Evolutionary conservation across 208 protist genomes (phyloP), one percentile per base, ranked within the genome.

Genomic region (Porcisia deanei): DNA sequence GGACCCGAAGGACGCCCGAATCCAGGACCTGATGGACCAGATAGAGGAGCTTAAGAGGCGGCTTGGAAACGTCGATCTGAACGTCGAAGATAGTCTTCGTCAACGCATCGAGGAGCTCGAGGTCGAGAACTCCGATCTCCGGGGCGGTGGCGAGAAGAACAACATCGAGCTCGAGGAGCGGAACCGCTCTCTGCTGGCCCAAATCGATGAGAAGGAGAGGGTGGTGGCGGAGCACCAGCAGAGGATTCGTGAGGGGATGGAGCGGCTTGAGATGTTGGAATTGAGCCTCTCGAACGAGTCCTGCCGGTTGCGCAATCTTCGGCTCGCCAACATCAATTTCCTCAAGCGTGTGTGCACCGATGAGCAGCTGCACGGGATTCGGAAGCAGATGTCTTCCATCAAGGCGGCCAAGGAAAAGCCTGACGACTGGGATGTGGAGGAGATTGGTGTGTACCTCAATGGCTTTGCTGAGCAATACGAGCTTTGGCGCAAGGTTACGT

Each of bases 101-200:
- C 92, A 98, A 80, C 93, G 88, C 71, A 95, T 98, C 61, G 94
- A 98, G 83, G 90, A 96, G 76, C 83, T 98, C n/a, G 92, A 98
- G 85, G 87, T 98, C 73, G 90, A 97, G 70, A 96, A 95, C 85
- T 84, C 83, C 37, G 90, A 96, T 72, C 82, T 96, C 65, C 88
- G 88, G 55, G 84, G 84, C 39, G 88, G 90, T 34, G 85, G 82
- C 58, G 84, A 89, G 64, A 90, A 92, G 81, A 92, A 95, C 81
- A 94, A 89, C 77, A 58, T 96, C 30, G 94, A 96, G 82, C 88
- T 97, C 58, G 92, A 97, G 79, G 90, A 95, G 79, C 81, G 87
- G 71, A 85, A 85, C 73, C 84, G 86, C 39, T 73, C 41, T 30
- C 76, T 94, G 73, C 88, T 95, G 79, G 89, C 86, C n/a, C 75